These are phyloP conservation scores for Bisporella sp. DNA, from an alignment of 2,329 filamentous ascomycete genomes.

Conservation along the genomic window DNA sequence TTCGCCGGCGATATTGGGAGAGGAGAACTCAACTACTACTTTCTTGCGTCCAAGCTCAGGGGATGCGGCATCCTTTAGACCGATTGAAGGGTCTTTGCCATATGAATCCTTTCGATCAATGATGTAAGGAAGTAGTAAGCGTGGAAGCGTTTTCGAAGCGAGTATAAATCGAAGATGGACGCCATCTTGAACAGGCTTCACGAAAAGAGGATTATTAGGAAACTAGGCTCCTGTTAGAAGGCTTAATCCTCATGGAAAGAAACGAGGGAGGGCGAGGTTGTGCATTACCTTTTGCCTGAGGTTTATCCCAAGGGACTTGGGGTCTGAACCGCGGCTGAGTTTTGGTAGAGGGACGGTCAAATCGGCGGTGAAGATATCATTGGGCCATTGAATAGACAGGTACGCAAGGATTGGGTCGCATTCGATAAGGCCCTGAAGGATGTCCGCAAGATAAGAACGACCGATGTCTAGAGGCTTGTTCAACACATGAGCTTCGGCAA, in stretches of 20 bases:
- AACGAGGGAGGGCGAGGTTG: not conserved
- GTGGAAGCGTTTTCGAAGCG: conserved; percentile 48
- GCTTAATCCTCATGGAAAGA: not conserved
- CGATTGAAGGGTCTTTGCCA: conserved; percentile 53
- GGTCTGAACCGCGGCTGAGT: not conserved
- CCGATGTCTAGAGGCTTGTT: conserved; percentile 10
- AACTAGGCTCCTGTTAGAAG: not conserved
- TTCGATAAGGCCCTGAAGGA: conserved; percentile 4
- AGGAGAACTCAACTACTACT: conserved; percentile 58
- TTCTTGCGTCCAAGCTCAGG: conserved; percentile 21
- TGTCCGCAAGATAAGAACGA: conserved; percentile 6
- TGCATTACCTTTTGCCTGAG: not conserved
- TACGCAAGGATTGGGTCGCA: conserved; percentile 3
- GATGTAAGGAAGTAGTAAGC: conserved; percentile 51
- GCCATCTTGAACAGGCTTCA: not conserved
- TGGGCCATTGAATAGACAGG: conserved; percentile 4
- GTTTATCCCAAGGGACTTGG: conserved; percentile 1
- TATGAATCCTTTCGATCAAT: conserved; percentile 47
- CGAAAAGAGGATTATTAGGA: conserved; percentile 2
- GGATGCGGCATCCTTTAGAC: conserved; percentile 47
- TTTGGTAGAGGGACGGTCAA: conserved; percentile 4
- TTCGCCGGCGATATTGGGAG: conserved; percentile 60
- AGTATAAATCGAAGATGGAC: conserved; percentile 29
- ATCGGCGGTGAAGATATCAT: conserved; percentile 6
- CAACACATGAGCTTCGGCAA: conserved; percentile 4